Percentiles rank a stretch among this genome's conserved stretches.
These are phyloP conservation scores for Aschersonia sp. DNA, from an alignment of 2,329 filamentous ascomycete genomes.

Conservation along the genomic window DNA sequence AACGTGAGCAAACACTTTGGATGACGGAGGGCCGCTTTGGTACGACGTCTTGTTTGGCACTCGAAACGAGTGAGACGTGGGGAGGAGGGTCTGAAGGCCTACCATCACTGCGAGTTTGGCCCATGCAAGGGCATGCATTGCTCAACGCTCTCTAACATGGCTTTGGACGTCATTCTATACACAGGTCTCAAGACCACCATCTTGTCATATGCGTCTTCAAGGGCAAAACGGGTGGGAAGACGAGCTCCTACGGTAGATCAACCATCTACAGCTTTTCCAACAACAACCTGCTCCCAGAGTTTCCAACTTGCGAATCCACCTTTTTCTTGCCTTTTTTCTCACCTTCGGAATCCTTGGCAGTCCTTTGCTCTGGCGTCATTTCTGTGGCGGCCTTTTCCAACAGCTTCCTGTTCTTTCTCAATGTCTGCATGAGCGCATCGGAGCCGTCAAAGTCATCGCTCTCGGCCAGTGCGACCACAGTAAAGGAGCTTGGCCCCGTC, in stretches of 20 bases:
- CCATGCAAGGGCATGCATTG: too few relatives aligned
- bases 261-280: slow-evolving; percentile 36
- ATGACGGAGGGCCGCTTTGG: background rate
- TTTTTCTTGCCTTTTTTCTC: slow-evolving; percentile 28
- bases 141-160: too few relatives aligned
- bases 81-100: too few relatives aligned
- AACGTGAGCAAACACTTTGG: background rate
- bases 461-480: slow-evolving; percentile 71
- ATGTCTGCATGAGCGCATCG: slow-evolving; percentile 49
- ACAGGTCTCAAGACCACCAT: too few relatives aligned
- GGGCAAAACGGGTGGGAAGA: too few relatives aligned
- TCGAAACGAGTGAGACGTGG: background rate
- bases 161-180: too few relatives aligned
- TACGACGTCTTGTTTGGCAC: background rate
- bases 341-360: slow-evolving; percentile 31
- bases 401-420: slow-evolving; percentile 60
- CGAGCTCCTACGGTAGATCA: background rate
- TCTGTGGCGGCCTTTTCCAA: slow-evolving; percentile 53
- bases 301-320: slow-evolving; percentile 35
- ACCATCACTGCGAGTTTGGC: background rate
- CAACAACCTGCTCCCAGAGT: slow-evolving; percentile 46
- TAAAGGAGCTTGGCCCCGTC: slow-evolving; percentile 72
- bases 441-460: slow-evolving; percentile 53
- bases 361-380: slow-evolving; percentile 39
- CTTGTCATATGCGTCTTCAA: too few relatives aligned